Percentiles rank a stretch among this genome's conserved stretches.
phyloP scores from a whole-genome alignment of 352 stramenopile species.

The Blastocystis hominis region DNA sequence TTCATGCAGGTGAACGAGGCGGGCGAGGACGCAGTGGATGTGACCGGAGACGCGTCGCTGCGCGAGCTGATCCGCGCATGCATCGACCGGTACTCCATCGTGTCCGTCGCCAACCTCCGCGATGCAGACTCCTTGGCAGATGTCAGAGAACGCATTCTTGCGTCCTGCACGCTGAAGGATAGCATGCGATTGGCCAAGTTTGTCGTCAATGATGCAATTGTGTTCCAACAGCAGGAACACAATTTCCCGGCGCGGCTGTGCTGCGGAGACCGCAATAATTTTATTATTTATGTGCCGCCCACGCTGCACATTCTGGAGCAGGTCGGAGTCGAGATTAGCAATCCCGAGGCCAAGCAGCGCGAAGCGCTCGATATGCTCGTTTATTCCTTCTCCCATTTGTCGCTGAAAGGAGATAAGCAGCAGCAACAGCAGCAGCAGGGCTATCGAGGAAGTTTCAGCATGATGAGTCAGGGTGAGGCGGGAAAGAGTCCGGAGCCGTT shows the following conservation, averaged over 20 bases:
- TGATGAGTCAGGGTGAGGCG: neutral
- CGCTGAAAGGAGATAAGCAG: neutral
- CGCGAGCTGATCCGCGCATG: slow-evolving; percentile 26
- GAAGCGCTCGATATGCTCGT: slow-evolving; percentile 22
- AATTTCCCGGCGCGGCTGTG: neutral
- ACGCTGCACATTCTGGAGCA: slow-evolving; percentile 54
- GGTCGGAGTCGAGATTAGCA: slow-evolving; percentile 48
- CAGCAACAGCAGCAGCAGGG: neutral
- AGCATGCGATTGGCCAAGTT: slow-evolving; percentile 50
- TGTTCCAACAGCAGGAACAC: slow-evolving; percentile 12
- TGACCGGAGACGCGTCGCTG: slow-evolving; percentile 24
- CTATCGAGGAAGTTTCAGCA: slow-evolving; percentile 17
- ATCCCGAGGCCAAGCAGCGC: neutral
- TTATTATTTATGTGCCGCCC: slow-evolving; percentile 53
- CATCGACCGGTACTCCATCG: slow-evolving; percentile 49
- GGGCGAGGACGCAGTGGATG: slow-evolving; percentile 36
- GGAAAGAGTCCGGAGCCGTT: neutral
- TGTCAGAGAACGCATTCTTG: slow-evolving; percentile 29
- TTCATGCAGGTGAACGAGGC: slow-evolving; percentile 53
- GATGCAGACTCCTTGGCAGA: slow-evolving; percentile 6
- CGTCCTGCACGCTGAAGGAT: slow-evolving; percentile 34
- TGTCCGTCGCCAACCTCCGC: slow-evolving; percentile 36
- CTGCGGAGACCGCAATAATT: neutral
- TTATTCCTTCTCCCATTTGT: slow-evolving; percentile 42
- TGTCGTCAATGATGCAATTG: slow-evolving; percentile 42